Evolutionary conservation across 768 basidiomycete genomes (phyloP).

Genomic region (Pisolithus orientalis): DNA sequence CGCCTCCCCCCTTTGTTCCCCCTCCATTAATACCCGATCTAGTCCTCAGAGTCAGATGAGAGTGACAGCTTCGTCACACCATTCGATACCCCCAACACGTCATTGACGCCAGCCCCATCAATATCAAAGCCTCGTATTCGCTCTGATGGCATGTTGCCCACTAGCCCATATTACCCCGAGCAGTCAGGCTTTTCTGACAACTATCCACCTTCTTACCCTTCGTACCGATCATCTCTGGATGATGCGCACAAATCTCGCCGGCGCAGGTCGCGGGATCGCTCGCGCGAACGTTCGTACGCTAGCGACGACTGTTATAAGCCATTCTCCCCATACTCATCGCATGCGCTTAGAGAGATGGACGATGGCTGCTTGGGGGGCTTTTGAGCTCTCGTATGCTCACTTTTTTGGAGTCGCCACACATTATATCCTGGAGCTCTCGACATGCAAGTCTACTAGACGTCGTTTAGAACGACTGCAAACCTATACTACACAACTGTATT

Average conservation of each 20-base stretch:
- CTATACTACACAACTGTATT: no score
- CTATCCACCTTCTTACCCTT: conserved; percentile 4
- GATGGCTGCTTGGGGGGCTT: conserved; percentile 15
- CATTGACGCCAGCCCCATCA: conserved; percentile 17
- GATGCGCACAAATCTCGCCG: conserved; percentile 8
- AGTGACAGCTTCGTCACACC: conserved; percentile 46
- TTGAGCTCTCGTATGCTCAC: neutral
- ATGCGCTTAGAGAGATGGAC: conserved; percentile 2
- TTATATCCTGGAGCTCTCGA: neutral
- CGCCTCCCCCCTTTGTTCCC: conserved; percentile 15
- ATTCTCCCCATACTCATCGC: neutral
- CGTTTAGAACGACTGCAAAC: no score
- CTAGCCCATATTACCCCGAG: neutral
- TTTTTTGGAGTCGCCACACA: neutral
- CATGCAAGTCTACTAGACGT: neutral
- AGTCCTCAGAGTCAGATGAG: conserved; percentile 58
- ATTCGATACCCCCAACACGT: conserved; percentile 18
- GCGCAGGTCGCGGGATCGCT: conserved; percentile 9
- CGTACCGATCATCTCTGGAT: conserved; percentile 2
- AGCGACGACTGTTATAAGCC: conserved; percentile 7
- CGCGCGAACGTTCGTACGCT: conserved; percentile 2
- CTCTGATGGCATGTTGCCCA: conserved; percentile 5
- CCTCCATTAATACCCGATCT: conserved; percentile 57
- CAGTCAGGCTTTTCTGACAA: conserved; percentile 4
- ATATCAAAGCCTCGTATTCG: conserved; percentile 8